Conservation (phyloP, 768 basidiomycete species). For the Rhizopogon rudus region DNA sequence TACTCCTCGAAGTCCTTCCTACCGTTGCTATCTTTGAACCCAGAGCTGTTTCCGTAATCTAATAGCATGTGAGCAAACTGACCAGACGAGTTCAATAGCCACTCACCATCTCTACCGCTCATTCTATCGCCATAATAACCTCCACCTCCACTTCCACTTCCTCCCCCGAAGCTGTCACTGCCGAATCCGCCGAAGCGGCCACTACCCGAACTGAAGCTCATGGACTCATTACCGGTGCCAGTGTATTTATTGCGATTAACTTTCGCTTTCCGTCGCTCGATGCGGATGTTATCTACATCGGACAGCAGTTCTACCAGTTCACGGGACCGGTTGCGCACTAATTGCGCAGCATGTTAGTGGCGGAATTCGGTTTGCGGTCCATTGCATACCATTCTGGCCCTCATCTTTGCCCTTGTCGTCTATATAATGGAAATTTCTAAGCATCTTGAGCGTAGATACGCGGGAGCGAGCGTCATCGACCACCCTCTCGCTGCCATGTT, state of each 20-base stretch:
- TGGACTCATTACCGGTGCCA: constrained; percentile 80
- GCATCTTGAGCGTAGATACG: constrained; percentile 94
- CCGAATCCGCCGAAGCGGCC: constrained; percentile 72
- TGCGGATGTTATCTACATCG: constrained; percentile 87
- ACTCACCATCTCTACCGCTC: constrained; percentile 36
- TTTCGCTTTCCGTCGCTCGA: constrained; percentile 91
- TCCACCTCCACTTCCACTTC: constrained; percentile 18
- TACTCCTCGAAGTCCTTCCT: constrained; percentile 84
- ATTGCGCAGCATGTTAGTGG: constrained; percentile 3
- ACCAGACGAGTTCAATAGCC: constrained; percentile 1
- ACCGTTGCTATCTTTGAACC: constrained; percentile 56
- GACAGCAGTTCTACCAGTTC: constrained; percentile 90
- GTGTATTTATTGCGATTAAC: constrained; percentile 84
- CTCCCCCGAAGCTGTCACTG: constrained; percentile 38
- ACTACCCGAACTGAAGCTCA: constrained; percentile 55
- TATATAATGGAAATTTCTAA: constrained; percentile 95
- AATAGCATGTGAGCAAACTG: constrained; percentile 11
- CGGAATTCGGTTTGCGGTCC: neutral
- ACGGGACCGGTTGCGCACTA: constrained; percentile 91
- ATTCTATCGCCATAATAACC: constrained; percentile 41
- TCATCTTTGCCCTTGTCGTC: constrained; percentile 99
- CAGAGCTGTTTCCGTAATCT: constrained; percentile 40
- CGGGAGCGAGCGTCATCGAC: constrained; percentile 97
- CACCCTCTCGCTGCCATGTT: constrained; percentile 95
- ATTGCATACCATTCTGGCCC: constrained; percentile 81